Base-by-base conservation (phyloP, 1,284 basidiomycete species). In the Pascua sp. region DNA sequence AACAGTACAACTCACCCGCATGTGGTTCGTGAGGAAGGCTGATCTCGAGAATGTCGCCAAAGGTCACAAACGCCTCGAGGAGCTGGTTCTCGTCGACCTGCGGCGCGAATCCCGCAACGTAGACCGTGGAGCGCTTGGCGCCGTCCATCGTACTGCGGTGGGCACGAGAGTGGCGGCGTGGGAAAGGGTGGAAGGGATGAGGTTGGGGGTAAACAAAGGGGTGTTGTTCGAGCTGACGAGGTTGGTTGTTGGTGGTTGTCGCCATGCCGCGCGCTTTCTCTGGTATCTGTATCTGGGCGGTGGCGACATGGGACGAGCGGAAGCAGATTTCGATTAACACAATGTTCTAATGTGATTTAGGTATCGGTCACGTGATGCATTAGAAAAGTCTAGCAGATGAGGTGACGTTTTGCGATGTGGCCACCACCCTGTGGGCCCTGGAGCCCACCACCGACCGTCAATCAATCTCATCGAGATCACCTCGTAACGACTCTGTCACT, bases 41-140 rank as follows among this genome's bases (percentile, higher is more conserved):
- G 51, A 78, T 73, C 51, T 78, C 76, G 45, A 78, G 62, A 43
- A 78, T 77, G 59, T 77, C 76, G 49, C 75, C 76, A 57, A 78
- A 78, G 4, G 76, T 73, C 36, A 75, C 69, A 51, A 78, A 78
- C 10, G 76, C 71, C 45, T 72, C 67, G 38, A 77, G 60, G 17
- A 78, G 63, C 56, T 77, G 69, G 53, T 76, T 67, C 60, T 73
- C 74, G 51, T 73, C 67, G 42, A 75, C 72, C 37, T 70, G 66
- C 32, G 63, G 55, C 2, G 69, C 58, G 44, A 78, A 62, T 1
- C 73, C 73, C 11, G 68, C 70, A 17, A 78, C 70, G 57, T 77
- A 78, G 32, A 78, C 71, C 13, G 75, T 76, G 36, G 69, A 55
- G 54, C 66, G 65, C 42, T 66, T 65, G 15, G 59, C 53, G 10